Evolutionary conservation across 495 filamentous ascomycete species (phyloP), one percentile per base, ranked within the genome.

Genomic region (Niebla homalea): DNA sequence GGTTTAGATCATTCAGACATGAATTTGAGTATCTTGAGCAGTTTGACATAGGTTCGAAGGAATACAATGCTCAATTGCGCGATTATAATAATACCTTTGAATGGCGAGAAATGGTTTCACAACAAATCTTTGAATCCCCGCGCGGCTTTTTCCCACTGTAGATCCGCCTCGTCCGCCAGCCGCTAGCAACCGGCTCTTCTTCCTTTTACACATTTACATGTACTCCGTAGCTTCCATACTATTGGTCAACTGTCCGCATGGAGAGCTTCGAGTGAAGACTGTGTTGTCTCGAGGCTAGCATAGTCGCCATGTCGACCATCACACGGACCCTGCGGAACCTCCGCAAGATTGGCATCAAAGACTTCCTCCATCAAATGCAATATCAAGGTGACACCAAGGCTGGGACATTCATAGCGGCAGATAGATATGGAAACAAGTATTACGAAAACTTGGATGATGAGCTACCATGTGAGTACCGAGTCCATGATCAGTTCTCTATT

Each of bases 371-470:
- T 66, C 92, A 98, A 72, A 79, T 98, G 77, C 81, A 62, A 62
- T 60, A 52, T 61, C 85, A 60, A 61, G 93, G 93, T 70, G 93
- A 99, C 73, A 97, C 92, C 66, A 97, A 97, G 72, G 84, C 85
- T 57, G 93, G 93, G 59, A 81, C 76, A 47, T 75, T 94, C 58
- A 81, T 99, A 53, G 93, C 83, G 49, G 73, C 65, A 54, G 93
- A 99, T 73, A 76, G 79, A 60, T 96, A 78, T 65, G 93, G 93
- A 62, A 99, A 99, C 77, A 96, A 93, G 67, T 99, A 75, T 75
- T 99, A 76, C 70, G 93, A 97, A 75, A 95, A 99, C 71, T 66
- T 79, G 57, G 73, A 73, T 54, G 88, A 98, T 64, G 92, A 99
- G 67, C 73, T 99, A 42, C 93, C 93, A 44, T 78, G 90, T 95